Evolutionary conservation across 352 stramenopile species (phyloP).

Genomic region (Phytophthora boehmeriae): DNA sequence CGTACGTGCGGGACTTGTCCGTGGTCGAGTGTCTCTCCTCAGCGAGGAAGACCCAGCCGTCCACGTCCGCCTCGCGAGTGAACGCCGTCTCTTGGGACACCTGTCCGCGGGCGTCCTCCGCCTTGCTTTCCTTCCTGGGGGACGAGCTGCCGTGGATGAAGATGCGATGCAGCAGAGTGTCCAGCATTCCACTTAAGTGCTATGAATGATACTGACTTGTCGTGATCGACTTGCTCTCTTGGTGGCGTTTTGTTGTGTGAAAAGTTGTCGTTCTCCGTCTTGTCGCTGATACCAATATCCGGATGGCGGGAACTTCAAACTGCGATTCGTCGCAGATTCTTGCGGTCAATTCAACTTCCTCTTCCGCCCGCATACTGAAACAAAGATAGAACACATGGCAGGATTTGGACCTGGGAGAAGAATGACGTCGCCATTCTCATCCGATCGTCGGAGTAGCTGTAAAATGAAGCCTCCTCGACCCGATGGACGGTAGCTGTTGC

Average conservation of each 20-base stretch:
- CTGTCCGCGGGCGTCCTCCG: slow-evolving; percentile 16
- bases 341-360: neutral
- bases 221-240: slow-evolving; percentile 2
- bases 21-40: slow-evolving; percentile 27
- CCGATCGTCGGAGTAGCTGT: too few relatives aligned
- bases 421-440: neutral
- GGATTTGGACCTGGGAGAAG: neutral
- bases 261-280: neutral
- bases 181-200: slow-evolving; percentile 27
- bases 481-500: too few relatives aligned
- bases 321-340: slow-evolving; percentile 2
- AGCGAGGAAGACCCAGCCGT: slow-evolving; percentile 56
- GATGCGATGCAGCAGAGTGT: slow-evolving; percentile 43
- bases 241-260: neutral
- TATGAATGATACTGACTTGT: neutral
- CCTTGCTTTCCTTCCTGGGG: slow-evolving; percentile 12
- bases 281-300: neutral
- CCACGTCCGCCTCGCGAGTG: slow-evolving; percentile 45
- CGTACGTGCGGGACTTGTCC: slow-evolving; percentile 43
- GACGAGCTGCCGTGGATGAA: slow-evolving; percentile 25
- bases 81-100: slow-evolving; percentile 38
- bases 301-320: neutral
- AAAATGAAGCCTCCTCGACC: too few relatives aligned
- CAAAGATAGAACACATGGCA: neutral
- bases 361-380: neutral